Conservation (phyloP, 805 yeast genomes). For the Pichia membranifaciens region DNA sequence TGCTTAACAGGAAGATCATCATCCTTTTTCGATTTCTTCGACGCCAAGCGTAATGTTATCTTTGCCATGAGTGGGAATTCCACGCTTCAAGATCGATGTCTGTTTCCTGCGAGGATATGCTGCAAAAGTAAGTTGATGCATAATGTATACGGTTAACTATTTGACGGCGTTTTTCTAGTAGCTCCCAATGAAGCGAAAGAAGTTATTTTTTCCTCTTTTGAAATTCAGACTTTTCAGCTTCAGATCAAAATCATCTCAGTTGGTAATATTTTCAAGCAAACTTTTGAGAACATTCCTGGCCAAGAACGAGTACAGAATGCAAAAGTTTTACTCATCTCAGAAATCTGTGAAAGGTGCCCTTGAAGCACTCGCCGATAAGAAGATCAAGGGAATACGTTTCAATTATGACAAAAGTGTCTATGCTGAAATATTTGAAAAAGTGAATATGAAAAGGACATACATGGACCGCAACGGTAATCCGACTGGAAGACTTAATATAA, state of each 20-base stretch:
- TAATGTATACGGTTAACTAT: too few species aligned
- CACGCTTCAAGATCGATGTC: too few species aligned
- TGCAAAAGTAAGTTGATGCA: too few species aligned
- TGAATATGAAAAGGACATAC: conserved; percentile 35
- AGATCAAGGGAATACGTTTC: conserved; percentile 11
- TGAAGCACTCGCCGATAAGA: not conserved
- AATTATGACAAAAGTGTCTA: conserved; percentile 16
- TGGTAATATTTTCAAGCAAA: too few species aligned
- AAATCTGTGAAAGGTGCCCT: conserved; percentile 8
- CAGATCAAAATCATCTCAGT: too few species aligned
- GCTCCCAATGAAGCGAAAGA: too few species aligned
- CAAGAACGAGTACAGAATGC: conserved; percentile 12
- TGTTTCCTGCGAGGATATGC: too few species aligned
- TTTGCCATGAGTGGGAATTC: too few species aligned
- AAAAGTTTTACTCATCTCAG: conserved; percentile 11
- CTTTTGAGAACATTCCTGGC: too few species aligned
- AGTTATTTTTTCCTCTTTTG: not conserved
- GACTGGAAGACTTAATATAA: conserved; percentile 37
- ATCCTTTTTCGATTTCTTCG: conserved; percentile 6
- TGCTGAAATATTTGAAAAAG: conserved; percentile 39
- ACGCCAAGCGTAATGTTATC: conserved; percentile 5
- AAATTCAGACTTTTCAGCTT: too few species aligned
- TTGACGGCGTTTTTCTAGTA: too few species aligned
- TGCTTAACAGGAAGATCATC: not conserved
- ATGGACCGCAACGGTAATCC: conserved; percentile 24